A percentile compares a stretch with the other conserved stretches of the same genome.
These are phyloP conservation scores for Pleurotus citrinopileatus DNA, from an alignment of 768 basidiomycete species.

Conservation along the genomic window DNA sequence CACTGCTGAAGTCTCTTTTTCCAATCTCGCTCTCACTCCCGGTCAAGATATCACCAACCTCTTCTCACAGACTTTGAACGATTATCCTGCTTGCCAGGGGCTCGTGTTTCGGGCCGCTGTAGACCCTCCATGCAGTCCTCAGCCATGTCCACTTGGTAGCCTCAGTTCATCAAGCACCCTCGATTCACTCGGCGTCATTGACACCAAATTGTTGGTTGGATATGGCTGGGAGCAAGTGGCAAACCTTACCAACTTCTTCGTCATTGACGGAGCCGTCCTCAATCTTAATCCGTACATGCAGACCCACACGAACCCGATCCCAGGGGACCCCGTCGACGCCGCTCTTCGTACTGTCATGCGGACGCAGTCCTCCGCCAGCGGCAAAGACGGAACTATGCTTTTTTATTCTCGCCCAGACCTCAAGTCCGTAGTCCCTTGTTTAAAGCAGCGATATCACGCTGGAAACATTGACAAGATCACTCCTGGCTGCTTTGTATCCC, in stretches of 20 bases:
- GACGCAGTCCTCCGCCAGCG: conserved; percentile 44
- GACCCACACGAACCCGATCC: conserved; percentile 64
- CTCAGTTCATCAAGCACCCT: conserved; percentile 58
- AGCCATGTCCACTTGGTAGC: conserved; percentile 64
- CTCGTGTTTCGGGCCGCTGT: conserved; percentile 66
- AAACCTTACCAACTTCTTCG: conserved; percentile 68
- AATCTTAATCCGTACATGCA: conserved; percentile 87
- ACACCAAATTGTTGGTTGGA: conserved; percentile 71
- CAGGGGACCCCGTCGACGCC: conserved; percentile 75
- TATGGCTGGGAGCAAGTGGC: conserved; percentile 92
- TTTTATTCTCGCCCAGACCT: conserved; percentile 74
- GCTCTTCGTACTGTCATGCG: conserved; percentile 76
- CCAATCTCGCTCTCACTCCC: conserved; percentile 48
- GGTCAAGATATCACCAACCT: conserved; percentile 91
- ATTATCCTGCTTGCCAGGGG: conserved; percentile 64
- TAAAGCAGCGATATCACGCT: conserved; percentile 83
- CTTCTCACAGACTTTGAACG: conserved; percentile 69
- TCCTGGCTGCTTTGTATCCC: conserved; percentile 91
- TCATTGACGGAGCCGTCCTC: conserved; percentile 91
- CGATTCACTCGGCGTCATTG: conserved; percentile 55
- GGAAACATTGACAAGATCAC: conserved; percentile 97
- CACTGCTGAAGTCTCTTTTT: conserved; percentile 54
- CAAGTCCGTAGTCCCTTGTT: conserved; percentile 70
- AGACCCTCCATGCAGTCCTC: conserved; percentile 66
- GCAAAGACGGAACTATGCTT: conserved; percentile 88